Evolutionary conservation across 371 early-diverging fungal genomes (phyloP).

Genomic region (Mortierella sp.): DNA sequence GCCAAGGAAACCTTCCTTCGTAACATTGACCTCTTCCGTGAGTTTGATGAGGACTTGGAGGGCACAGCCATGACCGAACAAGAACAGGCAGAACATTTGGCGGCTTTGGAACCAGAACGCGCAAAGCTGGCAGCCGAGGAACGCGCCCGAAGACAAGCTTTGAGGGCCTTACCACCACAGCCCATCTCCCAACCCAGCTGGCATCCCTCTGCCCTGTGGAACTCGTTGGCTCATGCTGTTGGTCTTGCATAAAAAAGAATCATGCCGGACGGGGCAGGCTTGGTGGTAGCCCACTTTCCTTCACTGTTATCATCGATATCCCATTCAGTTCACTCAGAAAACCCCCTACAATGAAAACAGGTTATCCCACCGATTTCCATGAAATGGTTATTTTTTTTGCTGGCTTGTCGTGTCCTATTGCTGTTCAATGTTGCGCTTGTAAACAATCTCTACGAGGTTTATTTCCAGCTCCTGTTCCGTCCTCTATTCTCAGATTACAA

Average conservation of each 20-base stretch:
- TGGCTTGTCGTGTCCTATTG: too few species aligned
- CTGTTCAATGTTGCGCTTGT: too few species aligned
- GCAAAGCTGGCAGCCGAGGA: conserved; percentile 9
- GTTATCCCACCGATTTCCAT: too few species aligned
- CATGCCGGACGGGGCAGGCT: too few species aligned
- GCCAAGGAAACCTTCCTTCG: conserved; percentile 22
- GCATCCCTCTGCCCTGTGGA: conserved; percentile 15
- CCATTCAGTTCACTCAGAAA: too few species aligned
- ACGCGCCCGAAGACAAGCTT: neutral
- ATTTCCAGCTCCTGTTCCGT: too few species aligned
- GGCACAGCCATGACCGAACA: conserved; percentile 14
- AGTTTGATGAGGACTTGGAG: conserved; percentile 42
- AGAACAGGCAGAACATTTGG: conserved; percentile 17
- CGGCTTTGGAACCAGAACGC: conserved; percentile 10
- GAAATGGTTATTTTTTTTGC: too few species aligned
- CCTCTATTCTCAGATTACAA: conserved; percentile 57
- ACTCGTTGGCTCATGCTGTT: conserved; percentile 16
- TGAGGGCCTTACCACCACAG: neutral
- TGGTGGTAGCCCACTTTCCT: too few species aligned
- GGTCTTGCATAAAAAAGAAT: conserved; percentile 9
- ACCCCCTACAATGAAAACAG: too few species aligned
- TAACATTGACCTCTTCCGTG: conserved; percentile 43
- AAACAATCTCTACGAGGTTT: too few species aligned
- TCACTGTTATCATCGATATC: too few species aligned
- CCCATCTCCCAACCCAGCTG: neutral